phyloP scores from a whole-genome alignment of 2,329 filamentous ascomycete genomes.

The Zasmidium cellare region DNA sequence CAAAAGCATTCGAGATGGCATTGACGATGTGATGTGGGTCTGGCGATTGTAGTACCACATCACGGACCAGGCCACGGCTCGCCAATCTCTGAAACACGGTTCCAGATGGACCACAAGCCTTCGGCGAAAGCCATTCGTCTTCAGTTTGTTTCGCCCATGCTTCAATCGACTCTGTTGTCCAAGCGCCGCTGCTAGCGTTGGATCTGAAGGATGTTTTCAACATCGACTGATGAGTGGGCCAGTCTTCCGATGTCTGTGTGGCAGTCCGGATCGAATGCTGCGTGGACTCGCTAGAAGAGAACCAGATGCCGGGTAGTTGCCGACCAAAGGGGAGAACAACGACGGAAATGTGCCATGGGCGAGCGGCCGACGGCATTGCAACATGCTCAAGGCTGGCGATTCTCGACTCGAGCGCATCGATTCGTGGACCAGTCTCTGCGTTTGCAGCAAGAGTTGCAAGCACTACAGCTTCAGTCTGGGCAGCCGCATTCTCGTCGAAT shows the following conservation, averaged over 20 bases:
- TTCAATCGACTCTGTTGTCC: constrained; percentile 50
- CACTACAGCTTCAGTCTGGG: constrained; percentile 35
- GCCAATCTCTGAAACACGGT: constrained; percentile 69
- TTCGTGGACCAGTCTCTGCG: constrained; percentile 43
- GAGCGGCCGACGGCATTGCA: constrained; percentile 59
- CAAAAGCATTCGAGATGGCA: constrained; percentile 64
- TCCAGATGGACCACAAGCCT: constrained; percentile 65
- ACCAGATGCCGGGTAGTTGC: constrained; percentile 56
- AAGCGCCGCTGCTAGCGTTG: constrained; percentile 44
- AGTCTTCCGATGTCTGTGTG: constrained; percentile 49
- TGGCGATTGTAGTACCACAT: constrained; percentile 60
- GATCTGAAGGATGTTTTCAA: constrained; percentile 29
- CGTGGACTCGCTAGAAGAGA: constrained; percentile 41
- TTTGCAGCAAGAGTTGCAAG: constrained; percentile 35
- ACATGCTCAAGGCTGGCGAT: constrained; percentile 57
- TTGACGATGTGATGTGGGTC: constrained; percentile 68
- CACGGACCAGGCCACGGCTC: constrained; percentile 71
- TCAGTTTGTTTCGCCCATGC: constrained; percentile 46
- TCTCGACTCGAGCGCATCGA: constrained; percentile 51
- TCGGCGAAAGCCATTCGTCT: constrained; percentile 64
- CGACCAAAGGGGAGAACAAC: constrained; percentile 70
- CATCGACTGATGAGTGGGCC: constrained; percentile 39
- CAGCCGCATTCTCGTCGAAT: constrained; percentile 36
- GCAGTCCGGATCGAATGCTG: constrained; percentile 35
- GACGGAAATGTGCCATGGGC: constrained; percentile 74